phyloP scores from a whole-genome alignment of 2,329 filamentous ascomycete genomes.

The Fusarium subglutinans region DNA sequence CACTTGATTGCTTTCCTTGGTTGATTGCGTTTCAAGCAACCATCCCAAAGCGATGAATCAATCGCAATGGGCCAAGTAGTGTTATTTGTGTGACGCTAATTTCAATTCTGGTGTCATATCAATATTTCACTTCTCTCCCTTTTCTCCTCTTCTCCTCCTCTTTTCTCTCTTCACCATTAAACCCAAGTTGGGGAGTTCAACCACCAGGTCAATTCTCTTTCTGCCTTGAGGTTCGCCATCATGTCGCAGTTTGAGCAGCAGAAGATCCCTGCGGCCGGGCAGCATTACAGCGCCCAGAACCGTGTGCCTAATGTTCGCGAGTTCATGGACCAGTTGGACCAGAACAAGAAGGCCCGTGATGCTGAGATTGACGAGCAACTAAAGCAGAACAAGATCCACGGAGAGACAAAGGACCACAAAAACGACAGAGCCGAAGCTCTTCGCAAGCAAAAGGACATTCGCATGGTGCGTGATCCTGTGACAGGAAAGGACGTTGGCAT shows the following conservation, averaged over 20 bases:
- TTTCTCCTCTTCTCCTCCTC: not conserved
- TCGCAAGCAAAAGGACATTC: constrained; percentile 62
- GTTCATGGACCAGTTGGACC: constrained; percentile 82
- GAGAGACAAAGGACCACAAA: constrained; percentile 56
- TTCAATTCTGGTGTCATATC: constrained; percentile 2
- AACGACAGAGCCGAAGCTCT: constrained; percentile 44
- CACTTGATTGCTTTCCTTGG: constrained; percentile 23
- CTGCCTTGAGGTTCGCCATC: constrained; percentile 5
- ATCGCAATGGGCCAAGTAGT: constrained; percentile 11
- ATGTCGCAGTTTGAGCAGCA: constrained; percentile 54
- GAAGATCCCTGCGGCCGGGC: constrained; percentile 57
- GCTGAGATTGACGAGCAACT: constrained; percentile 70
- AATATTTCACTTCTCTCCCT: constrained; percentile 22
- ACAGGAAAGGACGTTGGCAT: constrained; percentile 89
- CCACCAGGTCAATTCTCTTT: not conserved
- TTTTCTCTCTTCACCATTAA: not conserved
- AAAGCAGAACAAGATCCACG: constrained; percentile 49
- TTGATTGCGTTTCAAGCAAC: constrained; percentile 29
- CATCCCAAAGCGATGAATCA: constrained; percentile 30
- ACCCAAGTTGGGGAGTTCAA: constrained; percentile 16
- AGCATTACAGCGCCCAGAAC: constrained; percentile 85
- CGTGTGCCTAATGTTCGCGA: constrained; percentile 88
- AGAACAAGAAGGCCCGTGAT: constrained; percentile 80
- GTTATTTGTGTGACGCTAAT: constrained; percentile 30
- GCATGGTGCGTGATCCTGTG: constrained; percentile 84